Conservation (phyloP, 805 yeast genomes). For the Gaillardinia entomophila region DNA sequence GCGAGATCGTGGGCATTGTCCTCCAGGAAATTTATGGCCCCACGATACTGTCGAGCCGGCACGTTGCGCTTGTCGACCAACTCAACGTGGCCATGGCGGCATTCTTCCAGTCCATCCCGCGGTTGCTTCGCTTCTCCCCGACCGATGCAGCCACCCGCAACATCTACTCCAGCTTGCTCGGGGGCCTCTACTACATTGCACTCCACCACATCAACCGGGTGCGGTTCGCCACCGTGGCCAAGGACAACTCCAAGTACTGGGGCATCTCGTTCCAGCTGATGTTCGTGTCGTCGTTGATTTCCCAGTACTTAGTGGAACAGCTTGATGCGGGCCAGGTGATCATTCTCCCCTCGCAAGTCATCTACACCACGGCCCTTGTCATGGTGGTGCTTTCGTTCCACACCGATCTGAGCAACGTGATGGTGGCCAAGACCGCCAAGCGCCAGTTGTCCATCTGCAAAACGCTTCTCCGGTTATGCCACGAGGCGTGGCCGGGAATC, state of each 20-base stretch:
- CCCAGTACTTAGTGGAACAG: constrained; percentile 1
- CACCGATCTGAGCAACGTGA: constrained; percentile 3
- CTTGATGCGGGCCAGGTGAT: background rate
- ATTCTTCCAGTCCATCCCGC: constrained; percentile 2
- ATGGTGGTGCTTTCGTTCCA: constrained; percentile 6
- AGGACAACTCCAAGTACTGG: constrained; percentile 3
- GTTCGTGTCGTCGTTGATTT: constrained; percentile 1
- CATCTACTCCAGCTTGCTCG: constrained; percentile 2
- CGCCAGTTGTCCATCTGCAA: constrained; percentile 4
- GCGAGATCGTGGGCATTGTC: constrained; percentile 4
- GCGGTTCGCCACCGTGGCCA: constrained; percentile 1
- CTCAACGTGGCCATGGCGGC: constrained; percentile 4
- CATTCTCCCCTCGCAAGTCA: constrained; percentile 3
- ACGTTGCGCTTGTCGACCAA: constrained; percentile 2
- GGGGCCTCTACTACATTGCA: constrained; percentile 1
- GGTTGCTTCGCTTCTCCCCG: constrained; percentile 1
- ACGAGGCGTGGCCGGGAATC: constrained; percentile 8
- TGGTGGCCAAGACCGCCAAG: constrained; percentile 6
- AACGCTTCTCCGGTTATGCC: constrained; percentile 2
- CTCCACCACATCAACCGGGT: constrained; percentile 7
- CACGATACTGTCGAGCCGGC: background rate
- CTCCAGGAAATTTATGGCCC: constrained; percentile 1
- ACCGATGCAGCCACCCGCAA: constrained; percentile 1
- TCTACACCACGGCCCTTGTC: constrained; percentile 4
- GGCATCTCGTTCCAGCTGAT: constrained; percentile 6